Conservation (phyloP, 257 asterid genomes). For the Cinchona pubescens region DNA sequence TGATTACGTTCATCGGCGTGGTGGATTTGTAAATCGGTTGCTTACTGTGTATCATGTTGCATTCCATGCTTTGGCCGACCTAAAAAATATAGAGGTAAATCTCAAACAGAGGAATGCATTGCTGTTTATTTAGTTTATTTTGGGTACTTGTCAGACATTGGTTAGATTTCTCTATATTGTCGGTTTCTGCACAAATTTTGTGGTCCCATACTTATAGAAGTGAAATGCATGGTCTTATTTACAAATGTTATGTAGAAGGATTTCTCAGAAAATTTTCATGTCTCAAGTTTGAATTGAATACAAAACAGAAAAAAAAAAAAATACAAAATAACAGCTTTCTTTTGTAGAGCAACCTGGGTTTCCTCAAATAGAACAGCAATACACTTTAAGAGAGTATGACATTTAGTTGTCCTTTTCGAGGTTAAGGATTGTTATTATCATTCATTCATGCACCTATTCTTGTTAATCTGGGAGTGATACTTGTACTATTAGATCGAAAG, state of each 20-base stretch:
- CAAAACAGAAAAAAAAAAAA: no score
- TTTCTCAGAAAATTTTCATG: no score
- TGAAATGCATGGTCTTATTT: no score
- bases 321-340: no score
- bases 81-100: slow-evolving; percentile 64
- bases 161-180: background rate
- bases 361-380: background rate
- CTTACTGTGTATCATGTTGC: slow-evolving; percentile 91
- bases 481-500: background rate
- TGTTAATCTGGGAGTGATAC: background rate
- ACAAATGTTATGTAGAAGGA: background rate
- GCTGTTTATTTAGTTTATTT: background rate
- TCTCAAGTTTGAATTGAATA: background rate
- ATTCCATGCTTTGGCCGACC: slow-evolving; percentile 78
- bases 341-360: background rate
- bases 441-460: background rate
- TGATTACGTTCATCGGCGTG: slow-evolving; percentile 70
- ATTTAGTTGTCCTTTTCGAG: background rate
- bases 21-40: slow-evolving; percentile 56
- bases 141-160: background rate
- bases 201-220: no score
- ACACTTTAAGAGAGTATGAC: background rate
- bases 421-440: background rate
- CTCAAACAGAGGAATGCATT: background rate
- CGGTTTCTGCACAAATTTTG: background rate